Evolutionary conservation across 2,329 filamentous ascomycete species (phyloP), one percentile per base, ranked within the genome.

Genomic region (Phaeoacremonium minimum): DNA sequence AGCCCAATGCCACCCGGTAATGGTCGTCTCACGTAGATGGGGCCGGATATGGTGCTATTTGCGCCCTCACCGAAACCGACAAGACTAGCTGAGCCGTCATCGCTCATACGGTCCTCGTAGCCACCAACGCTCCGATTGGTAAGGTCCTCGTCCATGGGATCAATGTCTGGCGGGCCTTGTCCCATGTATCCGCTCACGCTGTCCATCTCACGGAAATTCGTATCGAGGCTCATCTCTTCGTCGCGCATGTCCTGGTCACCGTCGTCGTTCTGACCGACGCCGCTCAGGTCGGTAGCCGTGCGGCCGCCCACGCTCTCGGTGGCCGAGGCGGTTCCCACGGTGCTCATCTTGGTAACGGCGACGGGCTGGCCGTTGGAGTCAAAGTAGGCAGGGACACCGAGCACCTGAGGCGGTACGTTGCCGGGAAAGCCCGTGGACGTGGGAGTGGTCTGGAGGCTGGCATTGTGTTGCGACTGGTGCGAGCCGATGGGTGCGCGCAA

Each of bases 21-120:
- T 34, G 67, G 58, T 32, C 73, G 57, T 42, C 74, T 63, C 57
- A 76, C 67, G 63, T 85, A 75, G 54, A 85, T 85, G 28, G 87
- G 87, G 0, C 88, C 88, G 41, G 82, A 87, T 39, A 90, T 82
- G 5, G 88, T 88, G 57, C 85, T 88, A 48, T 84, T 87, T 8
- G 91, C 90, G 20, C 90, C 91, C 58, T 96, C 90, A 33, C 91
- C 91, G 49, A 96, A 96, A 1, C 85, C 91, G 8, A 96, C 91
- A 6, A 96, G 71, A 44, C 85, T 91, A 3, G 83, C 87, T 35
- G 81, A 83, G 7, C 83, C 85, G 51, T 95, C 88, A 50, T 95
- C 89, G 50, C 86, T 91, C 73, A 93, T 84, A 41, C 85, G 86
- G 46, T 87, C 85, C 42, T 78, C 73, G 40, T 66, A 75, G 4